phyloP scores from a whole-genome alignment of 257 asterid genomes.

The Nicotiana tabacum region DNA sequence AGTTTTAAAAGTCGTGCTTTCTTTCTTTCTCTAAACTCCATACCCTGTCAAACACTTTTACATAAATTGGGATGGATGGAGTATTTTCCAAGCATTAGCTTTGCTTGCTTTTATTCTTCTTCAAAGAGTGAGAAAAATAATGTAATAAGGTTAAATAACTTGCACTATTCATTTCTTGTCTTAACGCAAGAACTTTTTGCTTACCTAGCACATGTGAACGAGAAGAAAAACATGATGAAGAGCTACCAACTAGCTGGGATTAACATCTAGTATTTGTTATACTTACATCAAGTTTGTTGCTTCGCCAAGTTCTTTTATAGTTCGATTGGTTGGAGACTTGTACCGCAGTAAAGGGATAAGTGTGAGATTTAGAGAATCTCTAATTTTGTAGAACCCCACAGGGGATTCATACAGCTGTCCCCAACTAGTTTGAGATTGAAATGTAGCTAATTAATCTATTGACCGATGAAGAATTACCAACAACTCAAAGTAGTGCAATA shows the following conservation, averaged over 20 bases:
- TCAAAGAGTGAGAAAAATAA: background rate
- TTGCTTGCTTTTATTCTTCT: background rate
- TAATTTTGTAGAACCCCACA: background rate
- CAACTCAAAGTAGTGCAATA: background rate
- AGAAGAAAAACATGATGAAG: background rate
- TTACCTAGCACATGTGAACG: background rate
- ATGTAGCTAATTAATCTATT: background rate
- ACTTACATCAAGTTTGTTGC: background rate
- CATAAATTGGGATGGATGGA: too few species aligned
- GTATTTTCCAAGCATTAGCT: background rate
- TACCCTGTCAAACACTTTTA: too few species aligned
- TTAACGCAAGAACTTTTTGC: background rate
- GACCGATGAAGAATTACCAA: background rate
- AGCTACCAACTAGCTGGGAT: background rate
- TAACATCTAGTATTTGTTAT: background rate
- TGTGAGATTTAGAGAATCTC: background rate
- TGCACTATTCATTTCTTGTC: background rate
- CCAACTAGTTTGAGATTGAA: background rate
- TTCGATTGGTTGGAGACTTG: background rate
- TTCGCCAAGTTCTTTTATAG: background rate
- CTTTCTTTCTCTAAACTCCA: too few species aligned
- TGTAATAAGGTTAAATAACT: background rate
- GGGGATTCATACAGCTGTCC: background rate
- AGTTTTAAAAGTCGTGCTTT: too few species aligned
- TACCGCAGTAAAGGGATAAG: background rate